A percentile compares a stretch with the other conserved stretches of the same genome.
phyloP scores from a whole-genome alignment of 805 yeast species.

The Teunomyces gatunensis region DNA sequence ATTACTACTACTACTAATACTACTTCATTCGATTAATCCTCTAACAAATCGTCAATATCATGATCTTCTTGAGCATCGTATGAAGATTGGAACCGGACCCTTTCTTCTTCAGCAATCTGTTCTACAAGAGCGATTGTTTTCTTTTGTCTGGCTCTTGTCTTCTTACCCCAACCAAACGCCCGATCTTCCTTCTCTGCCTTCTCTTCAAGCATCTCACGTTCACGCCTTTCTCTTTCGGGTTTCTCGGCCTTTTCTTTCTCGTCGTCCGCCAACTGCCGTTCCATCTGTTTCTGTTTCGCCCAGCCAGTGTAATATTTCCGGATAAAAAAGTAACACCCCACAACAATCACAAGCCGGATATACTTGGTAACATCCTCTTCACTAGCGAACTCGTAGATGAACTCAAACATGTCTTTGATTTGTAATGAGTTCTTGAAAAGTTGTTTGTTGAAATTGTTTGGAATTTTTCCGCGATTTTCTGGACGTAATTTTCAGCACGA shows the following conservation, averaged over 20 bases:
- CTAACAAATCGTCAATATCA: constrained; percentile 67
- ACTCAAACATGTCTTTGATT: constrained; percentile 19
- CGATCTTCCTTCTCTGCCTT: constrained; percentile 38
- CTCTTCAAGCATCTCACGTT: constrained; percentile 29
- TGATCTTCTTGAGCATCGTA: constrained; percentile 54
- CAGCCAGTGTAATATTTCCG: constrained; percentile 57
- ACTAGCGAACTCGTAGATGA: constrained; percentile 36
- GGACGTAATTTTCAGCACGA: too few species aligned
- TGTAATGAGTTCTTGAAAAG: background rate
- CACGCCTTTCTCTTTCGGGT: constrained; percentile 33
- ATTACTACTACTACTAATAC: too few species aligned
- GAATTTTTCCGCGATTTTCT: too few species aligned
- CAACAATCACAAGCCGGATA: constrained; percentile 47
- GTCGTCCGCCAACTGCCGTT: constrained; percentile 47
- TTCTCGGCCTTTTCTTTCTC: constrained; percentile 38
- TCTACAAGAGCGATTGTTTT: constrained; percentile 54
- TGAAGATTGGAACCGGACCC: constrained; percentile 44
- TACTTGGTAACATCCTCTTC: constrained; percentile 43
- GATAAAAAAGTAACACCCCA: constrained; percentile 62
- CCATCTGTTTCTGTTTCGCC: constrained; percentile 54
- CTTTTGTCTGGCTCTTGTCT: constrained; percentile 59
- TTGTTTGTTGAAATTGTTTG: too few species aligned
- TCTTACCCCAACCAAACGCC: constrained; percentile 78
- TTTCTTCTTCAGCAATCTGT: constrained; percentile 37
- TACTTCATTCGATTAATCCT: constrained; percentile 31